A percentile compares a stretch with the other conserved stretches of the same genome.
phyloP scores from a whole-genome alignment of 805 yeast species.

The Nakazawaea peltata region DNA sequence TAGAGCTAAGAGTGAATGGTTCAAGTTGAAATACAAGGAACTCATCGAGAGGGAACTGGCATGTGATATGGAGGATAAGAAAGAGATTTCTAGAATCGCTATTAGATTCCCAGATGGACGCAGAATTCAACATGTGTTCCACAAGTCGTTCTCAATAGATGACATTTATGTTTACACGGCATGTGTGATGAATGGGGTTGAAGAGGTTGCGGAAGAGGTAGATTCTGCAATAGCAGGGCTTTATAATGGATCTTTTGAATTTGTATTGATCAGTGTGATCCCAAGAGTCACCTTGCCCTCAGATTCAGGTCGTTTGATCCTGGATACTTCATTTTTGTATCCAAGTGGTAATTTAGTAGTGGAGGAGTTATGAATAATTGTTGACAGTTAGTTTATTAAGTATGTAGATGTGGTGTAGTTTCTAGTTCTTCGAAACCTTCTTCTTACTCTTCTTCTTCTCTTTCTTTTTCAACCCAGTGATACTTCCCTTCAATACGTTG shows the following conservation, averaged over 20 bases:
- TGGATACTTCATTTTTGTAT: conserved; percentile 39
- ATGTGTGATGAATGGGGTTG: conserved; percentile 23
- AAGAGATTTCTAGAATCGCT: conserved; percentile 52
- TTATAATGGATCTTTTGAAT: conserved; percentile 24
- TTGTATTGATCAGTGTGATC: conserved; percentile 45
- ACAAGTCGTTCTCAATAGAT: conserved; percentile 37
- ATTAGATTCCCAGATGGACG: conserved; percentile 58
- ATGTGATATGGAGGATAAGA: conserved; percentile 11
- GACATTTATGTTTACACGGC: conserved; percentile 72
- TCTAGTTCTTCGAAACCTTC: conserved; percentile 19
- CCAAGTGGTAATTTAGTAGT: conserved; percentile 27
- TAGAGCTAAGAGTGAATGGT: not conserved
- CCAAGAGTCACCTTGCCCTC: conserved; percentile 42
- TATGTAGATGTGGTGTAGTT: not conserved
- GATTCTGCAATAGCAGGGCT: no score
- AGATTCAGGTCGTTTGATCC: conserved; percentile 21
- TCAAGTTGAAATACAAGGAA: conserved; percentile 10
- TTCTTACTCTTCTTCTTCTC: conserved; percentile 68
- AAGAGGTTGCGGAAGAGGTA: not conserved
- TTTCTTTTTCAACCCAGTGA: conserved; percentile 72
- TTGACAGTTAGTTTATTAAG: not conserved
- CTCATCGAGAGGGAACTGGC: no score
- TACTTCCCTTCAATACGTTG: conserved; percentile 59
- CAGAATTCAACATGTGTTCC: conserved; percentile 44
- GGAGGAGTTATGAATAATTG: conserved; percentile 6